Conservation (phyloP, 176 grass and related monocot genomes). For the Thinopyrum elongatum region DNA sequence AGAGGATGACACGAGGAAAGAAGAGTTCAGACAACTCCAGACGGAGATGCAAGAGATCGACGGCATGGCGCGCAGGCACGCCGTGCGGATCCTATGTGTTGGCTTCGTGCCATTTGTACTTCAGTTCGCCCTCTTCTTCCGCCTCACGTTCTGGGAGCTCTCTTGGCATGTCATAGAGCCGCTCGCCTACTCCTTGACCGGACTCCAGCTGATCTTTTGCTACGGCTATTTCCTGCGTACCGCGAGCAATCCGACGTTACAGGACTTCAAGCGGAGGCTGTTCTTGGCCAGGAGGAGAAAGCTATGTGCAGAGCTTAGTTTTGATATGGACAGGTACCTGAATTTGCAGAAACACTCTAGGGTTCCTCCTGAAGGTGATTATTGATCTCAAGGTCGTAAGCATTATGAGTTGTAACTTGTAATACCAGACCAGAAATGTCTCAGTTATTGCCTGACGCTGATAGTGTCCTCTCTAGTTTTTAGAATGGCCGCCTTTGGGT, state of each 20-base stretch:
- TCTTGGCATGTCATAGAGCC: constrained; percentile 57
- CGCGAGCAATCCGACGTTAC: constrained; percentile 52
- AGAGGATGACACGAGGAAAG: constrained; percentile 34
- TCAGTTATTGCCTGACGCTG: background rate
- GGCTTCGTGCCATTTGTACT: constrained; percentile 42
- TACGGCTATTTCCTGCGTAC: constrained; percentile 66
- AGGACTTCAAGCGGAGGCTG: constrained; percentile 46
- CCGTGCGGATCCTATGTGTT: constrained; percentile 43
- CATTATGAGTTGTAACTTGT: constrained; percentile 29
- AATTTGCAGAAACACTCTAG: constrained; percentile 53
- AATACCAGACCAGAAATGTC: background rate
- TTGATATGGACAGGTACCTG: constrained; percentile 47
- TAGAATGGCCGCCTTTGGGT: background rate
- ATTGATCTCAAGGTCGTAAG: background rate
- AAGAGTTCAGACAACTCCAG: constrained; percentile 48
- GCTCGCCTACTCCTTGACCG: constrained; percentile 37
- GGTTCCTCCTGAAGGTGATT: constrained; percentile 24
- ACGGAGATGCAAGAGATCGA: constrained; percentile 60
- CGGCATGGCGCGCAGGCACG: constrained; percentile 50
- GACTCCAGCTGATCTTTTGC: constrained; percentile 34
- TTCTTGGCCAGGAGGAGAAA: constrained; percentile 47
- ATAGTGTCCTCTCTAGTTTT: background rate
- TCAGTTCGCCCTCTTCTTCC: constrained; percentile 43
- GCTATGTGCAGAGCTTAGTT: constrained; percentile 26
- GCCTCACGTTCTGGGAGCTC: constrained; percentile 61